Evolutionary conservation across 148 eudicot species (phyloP), one percentile per base, ranked within the genome.

Genomic region (Rhododendron vialii): DNA sequence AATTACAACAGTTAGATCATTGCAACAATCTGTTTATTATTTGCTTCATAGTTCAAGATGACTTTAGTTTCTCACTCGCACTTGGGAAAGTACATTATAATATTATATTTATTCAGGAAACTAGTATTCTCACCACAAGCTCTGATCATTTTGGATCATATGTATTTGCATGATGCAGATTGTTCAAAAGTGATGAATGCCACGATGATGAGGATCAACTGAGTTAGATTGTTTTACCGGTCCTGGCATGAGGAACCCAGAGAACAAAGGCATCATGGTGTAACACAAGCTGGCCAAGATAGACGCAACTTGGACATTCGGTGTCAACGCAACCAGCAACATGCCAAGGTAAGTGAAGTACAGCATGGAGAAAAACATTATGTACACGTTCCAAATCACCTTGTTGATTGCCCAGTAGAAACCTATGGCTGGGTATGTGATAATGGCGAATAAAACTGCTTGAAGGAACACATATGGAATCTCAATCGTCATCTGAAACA

Each of bases 191-290:
- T 24, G 28, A 24, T 22, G 26, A 55, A 17, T 55, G 61, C 61
- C 61, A 55, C 22, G 24, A 61, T 61, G 28, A 61, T 22, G 69
- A 61, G 69, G 69, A 61, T 61, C 69, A 61, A 61, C 26, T 22
- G 69, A 61, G 26, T 61, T 24, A 24, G n/a, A 24, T 61, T 61
- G 69, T 61, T n/a, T 85, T 88, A 85, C 87, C 61, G 89, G 89
- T 87, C 86, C 86, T 12, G 91, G 92, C 24, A 91, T 86, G 69
- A 91, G 82, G 81, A 86, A 89, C 17, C 92, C 92, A 14, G 91
- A 67, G 89, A 91, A 91, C 30, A 91, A 82, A 77, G 45, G 86
- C 81, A 87, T 75, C 28, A 91, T 48, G 30, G 86, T 79, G 80
- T 89, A 89, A 61, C 35, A 28, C 85, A 85, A 7, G 65, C 80